Evolutionary conservation across 805 yeast species (phyloP).

Genomic region (Spathaspora girioi): DNA sequence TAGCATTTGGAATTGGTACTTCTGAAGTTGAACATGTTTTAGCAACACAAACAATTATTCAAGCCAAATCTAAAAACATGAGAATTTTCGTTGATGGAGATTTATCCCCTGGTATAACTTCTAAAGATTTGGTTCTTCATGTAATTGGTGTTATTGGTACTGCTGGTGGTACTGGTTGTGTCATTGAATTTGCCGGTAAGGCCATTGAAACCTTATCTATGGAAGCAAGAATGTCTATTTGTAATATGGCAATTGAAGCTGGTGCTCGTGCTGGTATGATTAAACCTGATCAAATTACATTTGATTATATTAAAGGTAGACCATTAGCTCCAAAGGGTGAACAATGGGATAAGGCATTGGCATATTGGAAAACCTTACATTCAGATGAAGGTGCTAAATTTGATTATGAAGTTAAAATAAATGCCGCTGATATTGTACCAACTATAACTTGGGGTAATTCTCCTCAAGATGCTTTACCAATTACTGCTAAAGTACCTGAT

Average conservation of each 20-base stretch:
- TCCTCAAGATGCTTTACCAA: constrained; percentile 97
- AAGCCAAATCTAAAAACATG: constrained; percentile 95
- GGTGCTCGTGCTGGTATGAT: constrained; percentile 99
- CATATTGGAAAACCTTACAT: constrained; percentile 85
- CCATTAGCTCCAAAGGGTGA: constrained; percentile 93
- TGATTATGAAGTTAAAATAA: constrained; percentile 76
- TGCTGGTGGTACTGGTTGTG: constrained; percentile 98
- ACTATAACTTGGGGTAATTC: constrained; percentile 99
- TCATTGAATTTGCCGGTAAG: constrained; percentile 94
- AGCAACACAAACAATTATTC: constrained; percentile 95
- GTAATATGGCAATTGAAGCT: constrained; percentile 98
- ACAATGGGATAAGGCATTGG: constrained; percentile 92
- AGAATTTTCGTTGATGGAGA: constrained; percentile 82
- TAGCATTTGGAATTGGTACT: constrained; percentile 98
- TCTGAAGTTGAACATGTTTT: constrained; percentile 98
- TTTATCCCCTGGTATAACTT: constrained; percentile 83
- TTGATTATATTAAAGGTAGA: constrained; percentile 85
- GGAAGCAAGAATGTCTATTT: constrained; percentile 99
- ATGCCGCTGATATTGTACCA: constrained; percentile 84
- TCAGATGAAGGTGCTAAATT: constrained; percentile 89
- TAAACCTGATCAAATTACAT: constrained; percentile 88
- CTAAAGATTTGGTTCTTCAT: constrained; percentile 91
- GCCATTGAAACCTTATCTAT: constrained; percentile 87
- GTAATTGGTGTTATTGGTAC: constrained; percentile 97
- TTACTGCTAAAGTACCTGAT: constrained; percentile 86